Evolutionary conservation across 352 stramenopile genomes (phyloP), one percentile per base, ranked within the genome.

Genomic region (Pythium insidiosum): DNA sequence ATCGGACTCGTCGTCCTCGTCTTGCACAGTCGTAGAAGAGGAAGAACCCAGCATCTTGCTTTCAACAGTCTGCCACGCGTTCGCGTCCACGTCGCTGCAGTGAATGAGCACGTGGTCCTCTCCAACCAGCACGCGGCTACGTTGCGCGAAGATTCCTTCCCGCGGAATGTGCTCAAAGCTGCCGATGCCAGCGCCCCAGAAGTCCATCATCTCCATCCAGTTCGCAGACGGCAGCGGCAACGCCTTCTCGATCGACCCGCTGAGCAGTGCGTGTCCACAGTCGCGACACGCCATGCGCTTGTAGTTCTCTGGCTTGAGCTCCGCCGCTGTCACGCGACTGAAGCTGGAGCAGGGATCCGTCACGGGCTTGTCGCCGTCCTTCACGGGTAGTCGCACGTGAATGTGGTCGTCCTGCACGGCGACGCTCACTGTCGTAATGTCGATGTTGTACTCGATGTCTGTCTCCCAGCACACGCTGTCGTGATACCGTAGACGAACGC

Each of bases 181-280:
- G 30, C 79, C 79, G 40, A 84, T 71, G 6, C 75, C 79, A 26
- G 73, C 69, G 9, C 79, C 79, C 79, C 79, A 88, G 40, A 89
- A 92, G 48, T 92, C 79, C 29, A 88, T 83, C 79, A 92, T 92
- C 23, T 92, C 79, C 65, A 85, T 84, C 79, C 79, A 92, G 40
- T 88, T 88, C 16, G 75, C 61, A 10, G 79, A 89, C 23, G 79
- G 79, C 6, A 92, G 59, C 21, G 79, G 76, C 44, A 88, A 38
- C 10, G 81, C 75, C 50, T 78, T 84, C 6, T 83, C 63, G 10
- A 88, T 60, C 1, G 56, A 16, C 22, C 45, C 34, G 6, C 46
- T n/a, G 28, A 56, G 34, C 10, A 81, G 20, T 24, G 44, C 31
- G 4, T 20, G 22, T 2, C 50, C 16, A 43, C 78, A 91, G 4